Conservation (phyloP, 768 basidiomycete genomes). For the Suillus americanus region DNA sequence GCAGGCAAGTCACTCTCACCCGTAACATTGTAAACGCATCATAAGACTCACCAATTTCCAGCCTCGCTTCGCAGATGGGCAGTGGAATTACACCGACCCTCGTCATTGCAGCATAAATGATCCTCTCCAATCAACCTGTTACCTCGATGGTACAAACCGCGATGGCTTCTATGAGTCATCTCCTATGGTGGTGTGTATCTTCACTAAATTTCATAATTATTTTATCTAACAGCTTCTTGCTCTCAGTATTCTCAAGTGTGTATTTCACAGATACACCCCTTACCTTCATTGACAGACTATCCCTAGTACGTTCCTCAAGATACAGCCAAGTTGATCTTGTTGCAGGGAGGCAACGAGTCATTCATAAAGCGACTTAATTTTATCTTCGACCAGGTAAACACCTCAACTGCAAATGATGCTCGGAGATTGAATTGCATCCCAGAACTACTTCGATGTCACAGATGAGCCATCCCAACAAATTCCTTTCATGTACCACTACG, state of each 20-base stretch:
- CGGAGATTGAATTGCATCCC: neutral
- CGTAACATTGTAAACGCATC: neutral
- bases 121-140: constrained; percentile 56
- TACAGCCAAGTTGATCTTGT: constrained; percentile 56
- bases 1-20: constrained; percentile 40
- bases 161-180: constrained; percentile 71
- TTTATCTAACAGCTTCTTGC: constrained; percentile 5
- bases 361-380: constrained; percentile 58
- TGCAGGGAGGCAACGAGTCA: constrained; percentile 56
- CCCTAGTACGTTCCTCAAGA: constrained; percentile 64
- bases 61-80: constrained; percentile 56
- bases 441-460: constrained; percentile 62
- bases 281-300: neutral
- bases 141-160: constrained; percentile 50
- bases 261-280: neutral
- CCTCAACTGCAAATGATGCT: neutral
- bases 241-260: constrained; percentile 54
- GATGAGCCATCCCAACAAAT: constrained; percentile 70
- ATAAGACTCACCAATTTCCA: constrained; percentile 19
- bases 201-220: neutral
- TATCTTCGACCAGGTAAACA: constrained; percentile 50
- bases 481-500: constrained; percentile 72
- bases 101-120: constrained; percentile 67
- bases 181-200: constrained; percentile 52
- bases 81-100: constrained; percentile 65